Percentiles rank a stretch among this genome's conserved stretches.
Evolutionary conservation across 2,329 filamentous ascomycete genomes (phyloP).

Genomic region (Colletotrichum neosansevieriae): DNA sequence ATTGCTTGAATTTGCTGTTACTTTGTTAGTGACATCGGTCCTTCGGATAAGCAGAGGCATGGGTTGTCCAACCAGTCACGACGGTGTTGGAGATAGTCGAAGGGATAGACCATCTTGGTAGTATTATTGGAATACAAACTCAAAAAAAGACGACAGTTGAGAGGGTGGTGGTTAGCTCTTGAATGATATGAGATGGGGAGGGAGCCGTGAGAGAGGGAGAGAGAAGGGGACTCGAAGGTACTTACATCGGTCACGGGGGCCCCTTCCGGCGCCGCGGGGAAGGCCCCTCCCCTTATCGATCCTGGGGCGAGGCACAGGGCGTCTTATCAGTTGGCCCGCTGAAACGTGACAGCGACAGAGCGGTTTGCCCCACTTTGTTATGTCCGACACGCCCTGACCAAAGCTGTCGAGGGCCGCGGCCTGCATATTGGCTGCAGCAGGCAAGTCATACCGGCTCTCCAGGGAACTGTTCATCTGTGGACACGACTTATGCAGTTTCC

Average conservation of each 20-base stretch:
- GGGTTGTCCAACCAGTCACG: slow-evolving; percentile 72
- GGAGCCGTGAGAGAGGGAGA: not conserved
- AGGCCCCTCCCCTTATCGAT: slow-evolving; percentile 36
- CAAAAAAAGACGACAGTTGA: not conserved
- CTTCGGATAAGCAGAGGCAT: not conserved
- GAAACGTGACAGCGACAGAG: slow-evolving; percentile 23
- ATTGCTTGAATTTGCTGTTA: slow-evolving; percentile 80
- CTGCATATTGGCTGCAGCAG: not conserved
- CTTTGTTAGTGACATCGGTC: slow-evolving; percentile 45
- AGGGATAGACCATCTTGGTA: slow-evolving; percentile 42
- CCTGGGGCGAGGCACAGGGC: slow-evolving; percentile 1
- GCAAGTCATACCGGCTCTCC: not conserved
- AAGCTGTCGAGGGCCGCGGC: slow-evolving; percentile 10
- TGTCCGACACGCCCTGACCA: slow-evolving; percentile 19
- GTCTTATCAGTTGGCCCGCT: slow-evolving; percentile 36
- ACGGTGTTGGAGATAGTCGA: slow-evolving; percentile 76
- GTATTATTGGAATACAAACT: not conserved
- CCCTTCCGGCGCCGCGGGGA: slow-evolving; percentile 34
- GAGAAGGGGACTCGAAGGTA: slow-evolving; percentile 12
- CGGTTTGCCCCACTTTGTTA: slow-evolving; percentile 5
- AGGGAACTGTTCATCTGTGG: too few species aligned
- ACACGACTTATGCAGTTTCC: too few species aligned
- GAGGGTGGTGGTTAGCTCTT: not conserved
- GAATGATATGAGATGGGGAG: slow-evolving; percentile 7
- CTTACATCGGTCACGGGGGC: slow-evolving; percentile 36